phyloP scores from a whole-genome alignment of 164 flowering plant genomes.

The Houttuynia cordata region DNA sequence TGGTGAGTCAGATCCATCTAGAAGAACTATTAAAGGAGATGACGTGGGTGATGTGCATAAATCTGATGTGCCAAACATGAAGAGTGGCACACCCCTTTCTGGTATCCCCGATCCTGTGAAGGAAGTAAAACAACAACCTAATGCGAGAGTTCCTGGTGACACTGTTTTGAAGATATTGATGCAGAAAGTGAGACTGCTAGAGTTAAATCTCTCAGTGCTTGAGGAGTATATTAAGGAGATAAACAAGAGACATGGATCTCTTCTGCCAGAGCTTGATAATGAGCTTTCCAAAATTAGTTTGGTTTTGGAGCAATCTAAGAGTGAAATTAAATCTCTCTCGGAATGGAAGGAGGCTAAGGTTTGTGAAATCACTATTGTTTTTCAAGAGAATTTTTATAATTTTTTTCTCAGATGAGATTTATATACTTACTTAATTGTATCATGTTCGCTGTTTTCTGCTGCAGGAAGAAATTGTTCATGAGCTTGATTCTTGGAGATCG shows the following conservation, averaged over 20 bases:
- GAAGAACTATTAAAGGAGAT: conserved; percentile 8
- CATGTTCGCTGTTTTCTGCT: not conserved
- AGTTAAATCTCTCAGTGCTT: conserved; percentile 50
- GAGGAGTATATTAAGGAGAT: conserved; percentile 63
- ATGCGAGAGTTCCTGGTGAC: conserved; percentile 57
- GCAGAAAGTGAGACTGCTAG: conserved; percentile 70
- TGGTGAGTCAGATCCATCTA: conserved; percentile 13
- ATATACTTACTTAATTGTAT: not conserved
- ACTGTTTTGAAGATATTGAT: conserved; percentile 68
- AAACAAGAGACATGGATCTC: conserved; percentile 36
- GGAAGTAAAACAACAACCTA: conserved; percentile 40
- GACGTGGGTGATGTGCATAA: conserved; percentile 23
- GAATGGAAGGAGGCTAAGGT: conserved; percentile 59
- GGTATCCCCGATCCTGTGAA: conserved; percentile 35
- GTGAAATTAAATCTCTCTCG: conserved; percentile 34
- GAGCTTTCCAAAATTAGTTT: conserved; percentile 27
- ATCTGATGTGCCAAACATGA: conserved; percentile 13
- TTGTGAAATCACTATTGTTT: conserved; percentile 6
- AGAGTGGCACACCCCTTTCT: conserved; percentile 17
- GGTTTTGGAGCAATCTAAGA: conserved; percentile 35
- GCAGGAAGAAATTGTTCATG: conserved; percentile 36
- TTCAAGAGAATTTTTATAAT: not conserved
- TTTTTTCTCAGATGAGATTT: not conserved
- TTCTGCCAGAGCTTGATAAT: conserved; percentile 42
- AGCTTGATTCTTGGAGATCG: conserved; percentile 50